phyloP scores from a whole-genome alignment of 2,329 filamentous ascomycete genomes.

The Ophiostoma sp. region DNA sequence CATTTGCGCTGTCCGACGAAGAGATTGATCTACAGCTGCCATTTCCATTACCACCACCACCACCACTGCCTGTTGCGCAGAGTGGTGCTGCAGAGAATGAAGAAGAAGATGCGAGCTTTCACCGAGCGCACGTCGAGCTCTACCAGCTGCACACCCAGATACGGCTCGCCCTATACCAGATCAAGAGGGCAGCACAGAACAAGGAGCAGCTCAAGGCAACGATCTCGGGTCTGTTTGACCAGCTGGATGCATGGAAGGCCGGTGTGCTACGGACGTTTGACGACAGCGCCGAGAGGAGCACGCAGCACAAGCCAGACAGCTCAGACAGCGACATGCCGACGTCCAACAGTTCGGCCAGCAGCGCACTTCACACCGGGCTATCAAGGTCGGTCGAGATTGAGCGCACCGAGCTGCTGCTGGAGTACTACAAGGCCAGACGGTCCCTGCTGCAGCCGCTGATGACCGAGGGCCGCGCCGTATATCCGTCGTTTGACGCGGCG shows the following conservation, averaged over 20 bases:
- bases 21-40: conserved; percentile 23
- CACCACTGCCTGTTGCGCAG: neutral
- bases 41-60: neutral
- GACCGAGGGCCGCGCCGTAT: conserved; percentile 16
- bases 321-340: neutral
- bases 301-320: too few relatives aligned
- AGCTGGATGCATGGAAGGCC: conserved; percentile 18
- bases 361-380: neutral
- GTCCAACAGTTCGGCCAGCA: neutral
- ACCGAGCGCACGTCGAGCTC: conserved; percentile 20
- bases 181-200: neutral
- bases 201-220: neutral
- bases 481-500: neutral
- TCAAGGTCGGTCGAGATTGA: neutral
- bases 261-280: conserved; percentile 15
- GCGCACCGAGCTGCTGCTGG: conserved; percentile 18
- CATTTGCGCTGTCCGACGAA: conserved; percentile 23
- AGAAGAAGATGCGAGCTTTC: conserved; percentile 10
- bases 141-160: conserved; percentile 23
- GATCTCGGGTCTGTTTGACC: neutral
- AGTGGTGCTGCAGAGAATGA: neutral
- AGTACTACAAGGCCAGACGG: conserved; percentile 17
- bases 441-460: conserved; percentile 22
- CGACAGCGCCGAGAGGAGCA: neutral
- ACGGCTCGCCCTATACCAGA: conserved; percentile 20